Percentiles rank a stretch among this genome's conserved stretches.
Evolutionary conservation across 257 asterid genomes (phyloP).

Genomic region (Jacaranda mimosifolia): DNA sequence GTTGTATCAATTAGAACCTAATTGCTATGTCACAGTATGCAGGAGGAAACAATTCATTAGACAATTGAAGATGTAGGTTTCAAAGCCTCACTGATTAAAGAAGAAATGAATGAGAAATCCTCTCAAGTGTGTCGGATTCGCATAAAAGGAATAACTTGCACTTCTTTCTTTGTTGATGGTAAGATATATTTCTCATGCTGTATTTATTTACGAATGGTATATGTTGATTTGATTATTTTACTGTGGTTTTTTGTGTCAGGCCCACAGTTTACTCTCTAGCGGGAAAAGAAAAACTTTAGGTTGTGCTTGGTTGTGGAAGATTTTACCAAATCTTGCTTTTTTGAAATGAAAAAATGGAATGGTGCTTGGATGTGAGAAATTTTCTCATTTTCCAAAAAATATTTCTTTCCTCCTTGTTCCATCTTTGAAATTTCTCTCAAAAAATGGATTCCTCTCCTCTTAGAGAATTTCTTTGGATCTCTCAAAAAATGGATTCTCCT

Average conservation of each 20-base stretch:
- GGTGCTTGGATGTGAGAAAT: no score
- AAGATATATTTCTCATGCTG: not conserved
- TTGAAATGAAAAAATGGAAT: no score
- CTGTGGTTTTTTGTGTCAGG: not conserved
- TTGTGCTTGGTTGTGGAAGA: no score
- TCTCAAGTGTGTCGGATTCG: slow-evolving; percentile 17
- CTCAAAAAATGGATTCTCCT: no score
- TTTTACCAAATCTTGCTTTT: no score
- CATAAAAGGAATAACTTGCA: no score
- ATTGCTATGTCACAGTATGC: not conserved
- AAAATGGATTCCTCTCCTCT: no score
- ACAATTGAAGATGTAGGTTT: slow-evolving; percentile 71
- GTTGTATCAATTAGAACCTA: no score
- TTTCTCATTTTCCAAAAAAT: no score
- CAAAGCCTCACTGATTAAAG: slow-evolving; percentile 49
- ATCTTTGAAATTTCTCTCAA: no score
- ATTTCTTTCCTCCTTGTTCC: no score
- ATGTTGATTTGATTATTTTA: not conserved
- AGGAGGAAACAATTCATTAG: slow-evolving; percentile 63
- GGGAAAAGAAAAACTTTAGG: slow-evolving; percentile 35
- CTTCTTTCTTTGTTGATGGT: not conserved
- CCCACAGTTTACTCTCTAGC: not conserved
- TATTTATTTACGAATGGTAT: not conserved
- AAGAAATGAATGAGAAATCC: slow-evolving; percentile 42
- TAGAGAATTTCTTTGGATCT: no score